Evolutionary conservation across 2,329 filamentous ascomycete genomes (phyloP).

Genomic region (Ascocoryne sarcoides): DNA sequence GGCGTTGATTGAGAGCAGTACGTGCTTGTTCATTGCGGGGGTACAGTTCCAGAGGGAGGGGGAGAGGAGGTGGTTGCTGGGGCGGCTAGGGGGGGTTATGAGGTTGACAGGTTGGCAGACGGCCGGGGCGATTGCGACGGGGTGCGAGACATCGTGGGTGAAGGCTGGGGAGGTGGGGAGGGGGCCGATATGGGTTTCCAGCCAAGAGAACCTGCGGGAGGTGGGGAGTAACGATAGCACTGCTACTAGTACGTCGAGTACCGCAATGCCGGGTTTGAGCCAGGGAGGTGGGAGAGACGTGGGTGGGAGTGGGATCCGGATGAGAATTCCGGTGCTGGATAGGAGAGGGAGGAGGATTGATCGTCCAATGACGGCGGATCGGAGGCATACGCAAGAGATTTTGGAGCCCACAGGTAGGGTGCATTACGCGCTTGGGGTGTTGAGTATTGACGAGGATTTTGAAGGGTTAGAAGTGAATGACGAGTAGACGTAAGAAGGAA

Average conservation of each 20-base stretch:
- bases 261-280: too few relatives aligned
- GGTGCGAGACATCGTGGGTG: constrained; percentile 78
- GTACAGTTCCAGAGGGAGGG: constrained; percentile 63
- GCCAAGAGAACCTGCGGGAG: constrained; percentile 32
- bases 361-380: constrained; percentile 38
- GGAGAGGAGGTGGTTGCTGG: constrained; percentile 72
- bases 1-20: constrained; percentile 71
- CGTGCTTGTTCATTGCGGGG: constrained; percentile 79
- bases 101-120: constrained; percentile 82
- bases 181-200: constrained; percentile 63
- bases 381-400: constrained; percentile 42
- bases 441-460: constrained; percentile 72
- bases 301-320: background rate
- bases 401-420: constrained; percentile 53
- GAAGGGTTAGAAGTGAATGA: constrained; percentile 47
- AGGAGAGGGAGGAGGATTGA: constrained; percentile 43
- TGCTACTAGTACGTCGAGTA: too few relatives aligned
- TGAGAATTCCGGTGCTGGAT: constrained; percentile 34
- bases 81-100: constrained; percentile 64
- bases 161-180: constrained; percentile 63
- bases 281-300: background rate
- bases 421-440: constrained; percentile 69
- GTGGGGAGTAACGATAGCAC: too few relatives aligned
- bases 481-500: background rate
- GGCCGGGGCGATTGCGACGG: constrained; percentile 69